Base-by-base conservation (phyloP, 2,329 filamentous ascomycete genomes). In the Alternaria atra region DNA sequence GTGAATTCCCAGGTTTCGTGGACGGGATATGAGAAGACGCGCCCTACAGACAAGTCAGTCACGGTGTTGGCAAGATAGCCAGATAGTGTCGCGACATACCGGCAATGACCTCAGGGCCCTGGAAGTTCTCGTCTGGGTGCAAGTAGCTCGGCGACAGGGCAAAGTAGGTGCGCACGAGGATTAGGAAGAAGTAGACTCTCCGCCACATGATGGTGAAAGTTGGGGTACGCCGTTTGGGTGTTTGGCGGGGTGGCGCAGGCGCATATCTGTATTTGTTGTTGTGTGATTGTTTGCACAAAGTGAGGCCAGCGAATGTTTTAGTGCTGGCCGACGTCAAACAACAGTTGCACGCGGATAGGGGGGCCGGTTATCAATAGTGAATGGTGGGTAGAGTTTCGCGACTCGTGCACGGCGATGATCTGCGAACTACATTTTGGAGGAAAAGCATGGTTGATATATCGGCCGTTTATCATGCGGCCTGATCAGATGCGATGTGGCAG, bases 111-210 rank as follows among this genome's bases (percentile, higher is more conserved):
- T 99, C 95, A 15, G 95, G 95, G 35, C 95, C 95, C 82, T 99
- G 95, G 75, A 99, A 99, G 84, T 98, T 95, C 85, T 99, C 95
- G 82, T 99, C 95, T 5, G 95, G 95, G 79, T 99, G 95, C 47
- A 99, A 87, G 80, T 99, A 99, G 84, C 94, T 98, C 60, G 95
- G 92, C 65, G 91, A 94, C 67, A 98, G 83, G 62, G 95, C 94
- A 79, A 98, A 94, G 87, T 94, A 98, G 75, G 98, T 86, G 80
- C 95, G 91, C 73, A 97, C 88, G 69, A 95, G 84, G 73, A 97
- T 85, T 72, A 99, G 85, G 58, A 96, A 82, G 65, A 98, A 84
- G 81, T 97, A 97, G 65, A 90, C 87, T 80, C 94, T 90, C 84
- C 94, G 89, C 93, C 93, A 97, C 94, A 97, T 97, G 71, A 71